phyloP scores from a whole-genome alignment of 129 eudicot species.

The Saussurea involucrata region DNA sequence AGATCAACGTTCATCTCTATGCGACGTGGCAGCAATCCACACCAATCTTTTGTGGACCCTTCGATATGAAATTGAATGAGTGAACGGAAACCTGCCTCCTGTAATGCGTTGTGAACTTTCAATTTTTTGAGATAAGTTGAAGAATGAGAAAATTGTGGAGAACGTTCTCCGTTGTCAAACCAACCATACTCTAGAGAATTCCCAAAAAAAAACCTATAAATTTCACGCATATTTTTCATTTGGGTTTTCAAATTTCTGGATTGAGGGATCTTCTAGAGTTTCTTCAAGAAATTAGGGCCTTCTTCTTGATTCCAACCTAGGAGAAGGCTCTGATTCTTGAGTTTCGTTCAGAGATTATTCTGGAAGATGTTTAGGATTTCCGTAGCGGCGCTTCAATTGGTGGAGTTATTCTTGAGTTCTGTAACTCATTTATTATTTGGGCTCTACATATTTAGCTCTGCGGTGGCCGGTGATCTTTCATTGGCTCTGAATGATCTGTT shows the following conservation, averaged over 20 bases:
- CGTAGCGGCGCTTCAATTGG: constrained; percentile 55
- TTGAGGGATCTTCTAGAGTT: constrained; percentile 15
- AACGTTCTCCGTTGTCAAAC: constrained; percentile 15
- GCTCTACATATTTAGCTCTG: constrained; percentile 87
- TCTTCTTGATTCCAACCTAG: constrained; percentile 31
- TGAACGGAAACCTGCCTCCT: constrained; percentile 19
- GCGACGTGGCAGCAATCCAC: constrained; percentile 36
- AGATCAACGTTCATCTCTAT: background rate
- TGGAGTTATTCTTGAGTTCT: constrained; percentile 70
- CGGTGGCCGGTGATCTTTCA: constrained; percentile 83
- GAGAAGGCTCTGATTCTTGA: constrained; percentile 51
- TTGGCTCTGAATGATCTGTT: constrained; percentile 54
- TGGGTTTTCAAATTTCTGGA: constrained; percentile 7
- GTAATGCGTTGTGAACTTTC: constrained; percentile 16
- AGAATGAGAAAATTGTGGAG: constrained; percentile 48
- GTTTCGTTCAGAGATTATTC: background rate
- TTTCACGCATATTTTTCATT: background rate
- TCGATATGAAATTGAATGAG: constrained; percentile 16
- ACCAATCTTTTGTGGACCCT: background rate
- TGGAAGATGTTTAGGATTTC: constrained; percentile 68
- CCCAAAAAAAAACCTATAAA: constrained; percentile 1
- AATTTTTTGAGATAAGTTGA: constrained; percentile 15
- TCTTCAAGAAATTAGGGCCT: constrained; percentile 43
- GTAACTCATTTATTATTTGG: constrained; percentile 76
- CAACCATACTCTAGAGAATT: constrained; percentile 14